Conservation (phyloP, 139 green algal species). For the Raphidocelis subcapitata region DNA sequence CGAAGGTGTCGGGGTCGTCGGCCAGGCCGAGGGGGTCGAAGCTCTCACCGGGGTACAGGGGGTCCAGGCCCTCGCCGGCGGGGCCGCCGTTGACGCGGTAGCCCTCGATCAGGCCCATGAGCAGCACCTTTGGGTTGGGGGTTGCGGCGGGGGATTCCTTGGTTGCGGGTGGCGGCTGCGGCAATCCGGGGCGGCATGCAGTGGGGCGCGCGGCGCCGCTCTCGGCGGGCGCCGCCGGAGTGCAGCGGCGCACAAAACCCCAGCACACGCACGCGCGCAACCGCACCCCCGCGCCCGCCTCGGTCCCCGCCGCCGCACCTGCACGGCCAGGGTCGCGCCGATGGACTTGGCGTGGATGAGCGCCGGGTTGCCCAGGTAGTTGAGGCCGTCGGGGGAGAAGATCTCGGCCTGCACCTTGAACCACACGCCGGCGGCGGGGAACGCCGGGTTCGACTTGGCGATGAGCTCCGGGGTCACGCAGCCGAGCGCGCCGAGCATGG, state of each 20-base stretch:
- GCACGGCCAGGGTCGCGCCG: conserved; percentile 77
- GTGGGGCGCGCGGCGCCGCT: too few relatives aligned
- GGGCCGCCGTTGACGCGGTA: conserved; percentile 84
- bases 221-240: too few relatives aligned
- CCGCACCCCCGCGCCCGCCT: too few relatives aligned
- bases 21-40: conserved; percentile 96
- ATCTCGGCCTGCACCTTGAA: conserved; percentile 86
- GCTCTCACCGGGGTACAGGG: conserved; percentile 66
- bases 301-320: too few relatives aligned
- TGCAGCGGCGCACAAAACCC: too few relatives aligned
- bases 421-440: conserved; percentile 77
- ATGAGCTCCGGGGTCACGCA: conserved; percentile 54
- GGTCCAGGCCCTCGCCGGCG: conserved; percentile 76
- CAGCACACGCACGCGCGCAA: too few relatives aligned
- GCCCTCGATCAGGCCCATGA: conserved; percentile 87
- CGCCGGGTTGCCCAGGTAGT: conserved; percentile 73
- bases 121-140: too few relatives aligned
- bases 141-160: too few relatives aligned
- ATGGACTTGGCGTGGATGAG: conserved; percentile 92
- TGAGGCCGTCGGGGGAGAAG: conserved; percentile 66
- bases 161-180: too few relatives aligned
- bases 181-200: too few relatives aligned
- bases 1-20: conserved; percentile 88
- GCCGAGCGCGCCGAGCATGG: conserved; percentile 66
- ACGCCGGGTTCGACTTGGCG: conserved; percentile 36